Conservation (phyloP, 1,284 basidiomycete species). For the Cerioporus squamosus region DNA sequence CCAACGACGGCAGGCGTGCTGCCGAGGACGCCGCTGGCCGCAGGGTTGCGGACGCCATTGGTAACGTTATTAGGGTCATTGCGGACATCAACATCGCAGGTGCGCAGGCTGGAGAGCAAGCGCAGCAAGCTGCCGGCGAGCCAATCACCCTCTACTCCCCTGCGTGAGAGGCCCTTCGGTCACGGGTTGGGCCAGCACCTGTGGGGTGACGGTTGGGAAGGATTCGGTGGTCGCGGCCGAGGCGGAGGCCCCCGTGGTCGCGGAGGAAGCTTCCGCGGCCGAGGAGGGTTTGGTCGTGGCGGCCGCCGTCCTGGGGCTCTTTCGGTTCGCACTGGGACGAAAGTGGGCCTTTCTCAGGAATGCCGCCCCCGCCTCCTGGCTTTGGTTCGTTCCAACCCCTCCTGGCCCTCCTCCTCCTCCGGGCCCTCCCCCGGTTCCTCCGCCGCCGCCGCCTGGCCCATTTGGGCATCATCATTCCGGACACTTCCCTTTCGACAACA, state of each 20-base stretch:
- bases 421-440: constrained; percentile 24
- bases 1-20: constrained; percentile 48
- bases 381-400: constrained; percentile 6
- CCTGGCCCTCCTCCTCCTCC: constrained; percentile 25
- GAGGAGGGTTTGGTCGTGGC: neutral
- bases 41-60: constrained; percentile 66
- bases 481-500: neutral
- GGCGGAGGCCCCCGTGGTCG: constrained; percentile 4
- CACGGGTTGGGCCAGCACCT: neutral
- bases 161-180: constrained; percentile 7
- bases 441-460: constrained; percentile 15
- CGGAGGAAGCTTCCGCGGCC: no score
- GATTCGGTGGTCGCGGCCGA: neutral
- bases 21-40: constrained; percentile 68
- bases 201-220: neutral
- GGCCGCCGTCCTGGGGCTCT: constrained; percentile 13
- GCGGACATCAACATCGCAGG: constrained; percentile 39
- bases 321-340: constrained; percentile 16
- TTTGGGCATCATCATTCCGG: constrained; percentile 5
- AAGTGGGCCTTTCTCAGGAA: constrained; percentile 28
- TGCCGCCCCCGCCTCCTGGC: constrained; percentile 18
- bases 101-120: neutral
- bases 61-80: constrained; percentile 59
- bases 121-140: constrained; percentile 10
- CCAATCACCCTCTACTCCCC: constrained; percentile 28